A percentile compares a stretch with the other conserved stretches of the same genome.
phyloP scores from a whole-genome alignment of 768 basidiomycete species.

The Tricholoma flavovirens region DNA sequence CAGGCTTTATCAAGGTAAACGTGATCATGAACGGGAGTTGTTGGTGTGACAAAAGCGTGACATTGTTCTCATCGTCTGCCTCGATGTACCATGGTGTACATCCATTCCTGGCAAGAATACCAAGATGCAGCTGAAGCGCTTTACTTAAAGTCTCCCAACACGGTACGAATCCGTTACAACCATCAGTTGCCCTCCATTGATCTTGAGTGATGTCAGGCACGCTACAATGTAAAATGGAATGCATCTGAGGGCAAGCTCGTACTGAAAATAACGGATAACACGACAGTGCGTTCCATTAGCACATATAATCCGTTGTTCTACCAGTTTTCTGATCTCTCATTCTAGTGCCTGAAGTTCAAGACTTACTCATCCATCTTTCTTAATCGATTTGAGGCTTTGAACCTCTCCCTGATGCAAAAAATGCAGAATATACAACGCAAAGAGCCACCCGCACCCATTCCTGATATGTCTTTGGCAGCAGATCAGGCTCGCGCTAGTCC shows the following conservation, averaged over 20 bases:
- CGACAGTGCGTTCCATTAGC: constrained; percentile 52
- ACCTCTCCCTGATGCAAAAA: constrained; percentile 78
- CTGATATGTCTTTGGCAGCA: constrained; percentile 16
- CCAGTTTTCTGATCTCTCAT: background rate
- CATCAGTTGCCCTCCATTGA: background rate
- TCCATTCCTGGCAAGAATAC: constrained; percentile 84
- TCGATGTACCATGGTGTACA: constrained; percentile 77
- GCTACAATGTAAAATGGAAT: constrained; percentile 92
- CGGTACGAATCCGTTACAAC: constrained; percentile 39
- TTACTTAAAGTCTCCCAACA: constrained; percentile 73
- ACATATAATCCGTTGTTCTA: background rate
- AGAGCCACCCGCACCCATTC: constrained; percentile 22
- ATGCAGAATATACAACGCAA: constrained; percentile 64
- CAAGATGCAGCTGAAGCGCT: constrained; percentile 86
- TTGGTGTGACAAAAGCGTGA: constrained; percentile 18
- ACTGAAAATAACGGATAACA: constrained; percentile 90
- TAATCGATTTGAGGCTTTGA: constrained; percentile 93
- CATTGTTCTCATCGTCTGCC: constrained; percentile 13
- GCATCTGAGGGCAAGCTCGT: constrained; percentile 81
- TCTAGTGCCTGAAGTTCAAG: constrained; percentile 93
- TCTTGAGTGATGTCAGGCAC: constrained; percentile 45
- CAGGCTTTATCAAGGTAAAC: constrained; percentile 25
- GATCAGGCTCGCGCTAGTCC: constrained; percentile 23
- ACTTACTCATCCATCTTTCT: constrained; percentile 92
- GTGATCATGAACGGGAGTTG: no score